A percentile compares a stretch with the other conserved stretches of the same genome.
Evolutionary conservation across 73 alveolate genomes (phyloP).

Genomic region (Tetrahymena thermophila): DNA sequence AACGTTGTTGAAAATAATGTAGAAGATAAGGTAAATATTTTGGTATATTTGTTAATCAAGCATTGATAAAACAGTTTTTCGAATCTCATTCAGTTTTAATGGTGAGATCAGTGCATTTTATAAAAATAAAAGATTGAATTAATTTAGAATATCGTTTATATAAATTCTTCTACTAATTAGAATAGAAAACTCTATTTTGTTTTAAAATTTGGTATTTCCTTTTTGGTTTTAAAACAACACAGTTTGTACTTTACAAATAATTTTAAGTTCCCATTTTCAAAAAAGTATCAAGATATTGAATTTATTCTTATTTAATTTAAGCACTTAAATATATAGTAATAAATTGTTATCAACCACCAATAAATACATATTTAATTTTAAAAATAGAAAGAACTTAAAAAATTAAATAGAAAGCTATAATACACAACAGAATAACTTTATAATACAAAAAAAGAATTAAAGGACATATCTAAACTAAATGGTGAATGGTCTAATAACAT

Average conservation of each 20-base stretch:
- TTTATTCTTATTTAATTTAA: no score
- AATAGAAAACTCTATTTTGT: neutral
- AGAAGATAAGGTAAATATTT: neutral
- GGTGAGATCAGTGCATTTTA: neutral
- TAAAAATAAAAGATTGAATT: no score
- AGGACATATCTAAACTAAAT: neutral
- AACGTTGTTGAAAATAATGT: neutral
- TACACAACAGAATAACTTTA: neutral
- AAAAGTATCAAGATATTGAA: no score
- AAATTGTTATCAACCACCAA: neutral
- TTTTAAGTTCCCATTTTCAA: neutral
- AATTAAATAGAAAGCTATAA: neutral
- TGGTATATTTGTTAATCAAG: neutral
- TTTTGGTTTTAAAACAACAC: no score
- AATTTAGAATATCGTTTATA: neutral
- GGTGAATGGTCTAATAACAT: neutral
- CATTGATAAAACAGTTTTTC: neutral
- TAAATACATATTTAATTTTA: neutral
- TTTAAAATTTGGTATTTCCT: no score
- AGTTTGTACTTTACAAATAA: no score
- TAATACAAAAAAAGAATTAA: neutral
- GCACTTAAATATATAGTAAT: no score
- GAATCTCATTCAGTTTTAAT: neutral
- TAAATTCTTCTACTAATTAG: neutral
- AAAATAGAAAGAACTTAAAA: neutral